Evolutionary conservation across 2,329 filamentous ascomycete species (phyloP), one percentile per base, ranked within the genome.

Genomic region (Penicillium digitatum): DNA sequence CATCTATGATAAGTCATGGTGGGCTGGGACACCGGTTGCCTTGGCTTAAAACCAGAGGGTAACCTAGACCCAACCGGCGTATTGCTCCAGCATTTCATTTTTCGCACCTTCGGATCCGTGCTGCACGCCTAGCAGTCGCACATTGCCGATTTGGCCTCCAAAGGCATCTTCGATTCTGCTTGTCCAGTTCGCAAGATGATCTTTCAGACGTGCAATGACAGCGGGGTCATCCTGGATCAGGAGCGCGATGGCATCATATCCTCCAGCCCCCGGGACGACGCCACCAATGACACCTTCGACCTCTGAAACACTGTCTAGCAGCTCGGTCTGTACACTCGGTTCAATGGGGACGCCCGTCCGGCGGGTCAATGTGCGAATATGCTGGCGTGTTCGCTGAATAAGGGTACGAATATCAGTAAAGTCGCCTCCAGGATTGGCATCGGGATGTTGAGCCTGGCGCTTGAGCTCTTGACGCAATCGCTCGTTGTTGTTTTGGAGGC

Each of bases 201-300:
- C 73, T 59, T 82, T 79, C 22, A 97, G 73, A 12, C 78, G 75
- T 22, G 69, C 68, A 52, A 87, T 76, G 1, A 89, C 89, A 46
- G 80, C 81, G 34, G 79, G 79, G 50, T 88, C 85, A 65, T 96
- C 89, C 65, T 82, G 81, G 61, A 96, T 83, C 56, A 99, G 73
- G 57, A 99, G 72, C 0, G 87, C 88, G 52, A 96, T 81, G 1
- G 94, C 94, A 77, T 99, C 94, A 68, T 89, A 96, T 0, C 94
- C 94, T 10, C 94, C 94, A 0, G 94, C 94, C 0, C 94, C 94
- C 0, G 94, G 94, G 0, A 96, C 94, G 0, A 97, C 90, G 0
- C 92, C 94, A 0, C 91, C 92, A 61, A 92, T 83, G 3, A 97
- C 91, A 6, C 93, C 94, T 0, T 87, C 81, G 1, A 96, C 76